These are phyloP conservation scores for Gigaspora rosea DNA, from an alignment of 192 early-diverging fungal genomes.

Conservation along the genomic window DNA sequence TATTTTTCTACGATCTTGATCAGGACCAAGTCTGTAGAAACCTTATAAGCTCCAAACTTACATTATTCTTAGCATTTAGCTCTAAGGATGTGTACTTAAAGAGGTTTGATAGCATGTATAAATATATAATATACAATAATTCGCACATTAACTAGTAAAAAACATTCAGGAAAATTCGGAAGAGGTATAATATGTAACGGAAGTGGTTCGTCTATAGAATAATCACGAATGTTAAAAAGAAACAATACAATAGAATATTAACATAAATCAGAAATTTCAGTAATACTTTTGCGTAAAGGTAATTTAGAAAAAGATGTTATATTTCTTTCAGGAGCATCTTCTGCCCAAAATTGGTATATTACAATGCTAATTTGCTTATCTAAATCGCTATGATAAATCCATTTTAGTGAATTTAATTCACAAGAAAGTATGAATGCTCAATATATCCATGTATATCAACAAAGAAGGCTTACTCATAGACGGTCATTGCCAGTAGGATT, in stretches of 20 bases:
- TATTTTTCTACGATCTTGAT: too few relatives aligned
- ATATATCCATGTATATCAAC: neutral
- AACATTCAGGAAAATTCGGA: slow-evolving; percentile 23
- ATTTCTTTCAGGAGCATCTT: neutral
- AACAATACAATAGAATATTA: neutral
- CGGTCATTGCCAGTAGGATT: neutral
- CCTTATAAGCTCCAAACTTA: too few relatives aligned
- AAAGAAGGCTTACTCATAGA: neutral
- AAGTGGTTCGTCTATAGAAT: neutral
- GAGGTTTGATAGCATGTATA: too few relatives aligned
- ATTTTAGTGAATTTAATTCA: too few relatives aligned
- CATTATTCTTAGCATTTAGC: too few relatives aligned
- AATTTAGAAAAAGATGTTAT: neutral
- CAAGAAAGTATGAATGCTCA: too few relatives aligned
- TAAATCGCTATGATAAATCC: neutral
- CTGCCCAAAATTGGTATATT: slow-evolving; percentile 9
- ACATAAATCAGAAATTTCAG: neutral
- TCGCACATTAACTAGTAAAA: slow-evolving; percentile 2
- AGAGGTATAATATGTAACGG: slow-evolving; percentile 17
- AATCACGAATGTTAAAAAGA: neutral
- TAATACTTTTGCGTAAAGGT: neutral
- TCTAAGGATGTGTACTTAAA: too few relatives aligned
- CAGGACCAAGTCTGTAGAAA: too few relatives aligned
- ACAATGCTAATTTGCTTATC: slow-evolving; percentile 1
- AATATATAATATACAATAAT: too few relatives aligned